Conservation (phyloP, 148 eudicot species). For the Selenicereus undatus region DNA sequence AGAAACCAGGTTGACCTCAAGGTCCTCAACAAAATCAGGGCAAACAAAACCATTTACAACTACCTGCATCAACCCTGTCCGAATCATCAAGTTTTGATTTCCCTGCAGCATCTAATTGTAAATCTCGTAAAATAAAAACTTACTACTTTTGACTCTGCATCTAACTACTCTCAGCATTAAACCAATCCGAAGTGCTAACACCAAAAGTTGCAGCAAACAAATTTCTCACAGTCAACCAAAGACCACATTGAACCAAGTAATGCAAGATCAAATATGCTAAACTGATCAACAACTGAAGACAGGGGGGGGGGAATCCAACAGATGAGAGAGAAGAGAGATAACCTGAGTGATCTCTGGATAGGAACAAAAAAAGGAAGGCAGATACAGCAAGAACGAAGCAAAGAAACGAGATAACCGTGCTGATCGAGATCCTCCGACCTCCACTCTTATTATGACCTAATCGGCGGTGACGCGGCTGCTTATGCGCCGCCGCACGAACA, state of each 20-base stretch:
- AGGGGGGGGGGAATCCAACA: neutral
- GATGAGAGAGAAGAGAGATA: slow-evolving; percentile 25
- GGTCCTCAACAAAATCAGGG: neutral
- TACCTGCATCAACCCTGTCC: neutral
- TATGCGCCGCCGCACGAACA: slow-evolving; percentile 38
- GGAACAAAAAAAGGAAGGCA: slow-evolving; percentile 44
- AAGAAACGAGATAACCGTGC: slow-evolving; percentile 39
- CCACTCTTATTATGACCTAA: slow-evolving; percentile 24
- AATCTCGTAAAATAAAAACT: neutral
- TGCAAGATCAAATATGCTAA: neutral
- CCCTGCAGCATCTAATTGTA: neutral
- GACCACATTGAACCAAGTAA: neutral
- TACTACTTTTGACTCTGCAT: neutral
- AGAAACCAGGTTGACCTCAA: neutral
- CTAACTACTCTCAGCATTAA: slow-evolving; percentile 8
- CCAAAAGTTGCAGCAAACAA: neutral
- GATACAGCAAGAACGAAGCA: slow-evolving; percentile 51
- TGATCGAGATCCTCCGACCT: slow-evolving; percentile 54
- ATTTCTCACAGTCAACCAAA: neutral
- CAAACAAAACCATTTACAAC: neutral
- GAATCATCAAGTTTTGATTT: neutral
- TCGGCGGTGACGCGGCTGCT: slow-evolving; percentile 39
- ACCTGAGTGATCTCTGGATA: slow-evolving; percentile 38
- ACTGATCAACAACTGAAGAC: neutral
- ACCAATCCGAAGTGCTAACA: neutral